phyloP scores from a whole-genome alignment of 148 eudicot genomes.

The Vaccinium corymbosum region DNA sequence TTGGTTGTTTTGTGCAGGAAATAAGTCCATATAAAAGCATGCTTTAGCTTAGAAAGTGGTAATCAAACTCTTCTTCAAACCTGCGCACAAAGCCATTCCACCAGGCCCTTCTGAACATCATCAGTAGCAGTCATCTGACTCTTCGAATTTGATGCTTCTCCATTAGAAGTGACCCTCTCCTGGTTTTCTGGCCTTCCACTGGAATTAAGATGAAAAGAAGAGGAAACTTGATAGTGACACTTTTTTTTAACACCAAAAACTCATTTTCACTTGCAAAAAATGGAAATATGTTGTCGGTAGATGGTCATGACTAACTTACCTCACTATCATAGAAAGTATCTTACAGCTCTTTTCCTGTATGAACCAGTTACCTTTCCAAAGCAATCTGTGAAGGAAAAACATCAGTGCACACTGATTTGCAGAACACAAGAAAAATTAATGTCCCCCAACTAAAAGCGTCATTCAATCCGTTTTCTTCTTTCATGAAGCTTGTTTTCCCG shows the following conservation, averaged over 20 bases:
- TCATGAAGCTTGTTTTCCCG: not conserved
- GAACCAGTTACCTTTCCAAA: constrained; percentile 95
- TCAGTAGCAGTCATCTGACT: constrained; percentile 55
- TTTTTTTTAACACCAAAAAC: not conserved
- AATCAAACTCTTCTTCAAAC: constrained; percentile 28
- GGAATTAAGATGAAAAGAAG: constrained; percentile 9
- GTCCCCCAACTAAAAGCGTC: not conserved
- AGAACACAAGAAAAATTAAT: not conserved
- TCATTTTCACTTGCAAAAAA: not conserved
- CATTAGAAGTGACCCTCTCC: constrained; percentile 44
- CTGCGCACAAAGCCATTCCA: constrained; percentile 94
- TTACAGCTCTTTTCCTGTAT: constrained; percentile 96
- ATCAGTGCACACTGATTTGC: constrained; percentile 16
- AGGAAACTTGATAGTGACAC: not conserved
- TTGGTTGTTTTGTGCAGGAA: not conserved
- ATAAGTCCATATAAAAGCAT: not conserved
- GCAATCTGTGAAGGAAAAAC: constrained; percentile 54
- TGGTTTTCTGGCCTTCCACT: constrained; percentile 77
- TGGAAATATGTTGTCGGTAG: not conserved
- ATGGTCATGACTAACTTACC: constrained; percentile 39
- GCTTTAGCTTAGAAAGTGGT: constrained; percentile 2
- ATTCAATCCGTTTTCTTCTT: not conserved
- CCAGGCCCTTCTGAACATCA: constrained; percentile 77
- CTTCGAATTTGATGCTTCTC: constrained; percentile 65
- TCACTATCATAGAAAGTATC: constrained; percentile 74